Conservation (phyloP, 305 asterid species). For the Fraxinus xanthoxyloides region DNA sequence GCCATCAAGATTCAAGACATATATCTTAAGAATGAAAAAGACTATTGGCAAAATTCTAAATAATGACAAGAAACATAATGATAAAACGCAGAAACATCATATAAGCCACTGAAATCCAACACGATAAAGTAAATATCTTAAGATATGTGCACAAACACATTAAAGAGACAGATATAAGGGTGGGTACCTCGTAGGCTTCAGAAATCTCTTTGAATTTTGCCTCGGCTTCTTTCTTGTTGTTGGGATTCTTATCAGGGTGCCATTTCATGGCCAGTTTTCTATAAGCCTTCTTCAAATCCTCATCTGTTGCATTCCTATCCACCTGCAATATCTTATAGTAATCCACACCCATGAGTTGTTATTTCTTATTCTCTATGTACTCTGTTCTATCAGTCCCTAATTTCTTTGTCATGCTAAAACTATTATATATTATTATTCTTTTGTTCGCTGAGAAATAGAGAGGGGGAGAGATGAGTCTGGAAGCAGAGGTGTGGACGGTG, state of each 20-base stretch:
- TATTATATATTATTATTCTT: not conserved
- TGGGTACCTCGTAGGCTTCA: constrained; percentile 85
- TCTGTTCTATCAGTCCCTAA: not conserved
- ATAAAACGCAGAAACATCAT: not conserved
- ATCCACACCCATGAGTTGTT: constrained; percentile 65
- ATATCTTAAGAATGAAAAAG: not conserved
- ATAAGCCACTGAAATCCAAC: not conserved
- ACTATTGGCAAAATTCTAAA: not conserved
- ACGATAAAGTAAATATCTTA: not conserved
- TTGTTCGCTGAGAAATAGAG: constrained; percentile 6
- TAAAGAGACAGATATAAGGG: not conserved
- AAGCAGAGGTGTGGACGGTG: constrained; percentile 8
- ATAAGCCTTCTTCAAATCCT: constrained; percentile 87
- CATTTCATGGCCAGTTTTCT: constrained; percentile 88
- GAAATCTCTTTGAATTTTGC: constrained; percentile 89
- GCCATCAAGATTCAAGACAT: not conserved
- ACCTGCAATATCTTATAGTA: constrained; percentile 73
- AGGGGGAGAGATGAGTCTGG: constrained; percentile 41
- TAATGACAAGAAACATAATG: not conserved
- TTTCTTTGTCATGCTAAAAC: not conserved
- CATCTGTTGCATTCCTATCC: constrained; percentile 73
- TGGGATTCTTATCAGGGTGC: constrained; percentile 89
- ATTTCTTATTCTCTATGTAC: constrained; percentile 7
- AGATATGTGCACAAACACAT: not conserved
- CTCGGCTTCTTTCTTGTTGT: constrained; percentile 82